These are phyloP conservation scores for Acaromyces ingoldii DNA, from an alignment of 1,284 basidiomycete genomes.

Conservation along the genomic window DNA sequence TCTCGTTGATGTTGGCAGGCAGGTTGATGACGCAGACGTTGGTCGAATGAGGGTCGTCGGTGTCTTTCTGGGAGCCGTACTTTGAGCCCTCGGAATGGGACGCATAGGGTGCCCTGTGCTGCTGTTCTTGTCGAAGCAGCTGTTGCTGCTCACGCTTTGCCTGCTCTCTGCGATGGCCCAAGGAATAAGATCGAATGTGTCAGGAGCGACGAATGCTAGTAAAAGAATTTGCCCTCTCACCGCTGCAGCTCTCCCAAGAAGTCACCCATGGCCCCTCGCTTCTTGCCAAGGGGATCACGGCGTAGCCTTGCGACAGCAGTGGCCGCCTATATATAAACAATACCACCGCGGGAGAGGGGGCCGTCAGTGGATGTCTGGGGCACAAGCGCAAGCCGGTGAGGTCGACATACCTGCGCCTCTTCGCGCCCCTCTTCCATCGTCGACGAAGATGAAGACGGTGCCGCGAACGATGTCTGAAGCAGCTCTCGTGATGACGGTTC, in stretches of 20 bases:
- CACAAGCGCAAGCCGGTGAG: too few relatives aligned
- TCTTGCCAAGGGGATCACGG: slow-evolving; percentile 23
- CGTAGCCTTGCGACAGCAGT: neutral
- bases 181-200: neutral
- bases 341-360: neutral
- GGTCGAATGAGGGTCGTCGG: slow-evolving; percentile 79
- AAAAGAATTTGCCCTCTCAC: neutral
- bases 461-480: neutral
- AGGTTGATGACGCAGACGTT: slow-evolving; percentile 84
- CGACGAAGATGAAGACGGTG: too few relatives aligned
- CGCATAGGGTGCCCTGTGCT: neutral
- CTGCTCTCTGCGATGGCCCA: slow-evolving; percentile 66
- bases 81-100: neutral
- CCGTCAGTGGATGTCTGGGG: neutral
- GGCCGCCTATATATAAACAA: too few relatives aligned
- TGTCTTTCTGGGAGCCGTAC: slow-evolving; percentile 55
- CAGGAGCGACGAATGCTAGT: neutral
- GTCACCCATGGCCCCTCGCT: slow-evolving; percentile 28
- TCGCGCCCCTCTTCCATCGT: too few relatives aligned
- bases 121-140: neutral
- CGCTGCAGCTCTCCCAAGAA: slow-evolving; percentile 33
- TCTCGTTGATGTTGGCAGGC: slow-evolving; percentile 76
- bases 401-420: too few relatives aligned
- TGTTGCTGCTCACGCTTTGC: slow-evolving; percentile 66
- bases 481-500: neutral